Evolutionary conservation across 139 green algal genomes (phyloP), one percentile per base, ranked within the genome.

Genomic region (Picochlorum sp.): DNA sequence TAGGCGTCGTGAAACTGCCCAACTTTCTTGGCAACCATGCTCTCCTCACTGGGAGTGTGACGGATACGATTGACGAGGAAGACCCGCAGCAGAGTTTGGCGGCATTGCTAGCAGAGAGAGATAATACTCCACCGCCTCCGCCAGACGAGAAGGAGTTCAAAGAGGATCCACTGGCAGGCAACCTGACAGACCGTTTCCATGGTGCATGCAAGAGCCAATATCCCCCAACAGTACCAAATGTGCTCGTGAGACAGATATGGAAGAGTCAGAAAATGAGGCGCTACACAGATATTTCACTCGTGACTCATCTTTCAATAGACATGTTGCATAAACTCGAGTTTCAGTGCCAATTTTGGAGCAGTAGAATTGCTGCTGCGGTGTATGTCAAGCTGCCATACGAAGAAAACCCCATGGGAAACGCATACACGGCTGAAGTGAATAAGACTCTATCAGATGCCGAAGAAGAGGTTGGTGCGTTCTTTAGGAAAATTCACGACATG

Each of bases 231-330:
- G 62, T 75, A 45, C 68, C 68, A 2, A 45, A 62, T 45, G 23
- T 75, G 50, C 21, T 31, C 31, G 51, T 75, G 23, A 49, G 70
- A 45, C 31, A 59, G 38, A 64, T 71, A 37, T 76, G 69, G 69
- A 45, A 49, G 8, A 60, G 21, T 45, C 16, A 18, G 52, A 76
- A 57, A 61, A 55, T 66, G 21, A 65, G 66, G 11, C 49, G 55
- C 4, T 31, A 16, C 26, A 62, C 69, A 23, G 66, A 76, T n/a
- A 56, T 76, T 21, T 69, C 69, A 2, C 45, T 76, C 11, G 66
- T 76, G 18, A 76, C 69, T 6, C 69, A 76, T 54, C 63, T 76
- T 16, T 76, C 66, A 3, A 57, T 75, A 14, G 69, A 76, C 23
- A 26, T 55, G 11, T 31, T 76, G 28, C 56, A 66, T 51, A 66